Conservation (phyloP, 805 yeast species). For the Saccharomycopsis babjevae region DNA sequence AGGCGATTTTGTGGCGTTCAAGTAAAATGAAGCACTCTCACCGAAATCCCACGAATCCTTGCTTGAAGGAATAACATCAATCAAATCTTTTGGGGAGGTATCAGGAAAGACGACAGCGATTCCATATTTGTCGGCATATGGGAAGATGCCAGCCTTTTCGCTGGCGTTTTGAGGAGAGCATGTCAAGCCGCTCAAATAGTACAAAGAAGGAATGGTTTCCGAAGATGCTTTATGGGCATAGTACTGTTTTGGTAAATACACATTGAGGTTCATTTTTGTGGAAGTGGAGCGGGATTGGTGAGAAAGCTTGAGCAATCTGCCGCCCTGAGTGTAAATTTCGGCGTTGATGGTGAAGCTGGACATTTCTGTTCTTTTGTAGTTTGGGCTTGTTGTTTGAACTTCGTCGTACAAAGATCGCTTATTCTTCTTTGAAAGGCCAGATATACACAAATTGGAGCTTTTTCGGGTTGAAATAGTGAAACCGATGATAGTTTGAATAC, state of each 20-base stretch:
- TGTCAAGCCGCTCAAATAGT: slow-evolving; percentile 81
- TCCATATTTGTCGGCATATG: slow-evolving; percentile 70
- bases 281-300: slow-evolving; percentile 60
- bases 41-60: slow-evolving; percentile 86
- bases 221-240: slow-evolving; percentile 20
- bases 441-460: too few relatives aligned
- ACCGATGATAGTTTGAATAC: too few relatives aligned
- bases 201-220: slow-evolving; percentile 53
- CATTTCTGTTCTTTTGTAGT: not conserved
- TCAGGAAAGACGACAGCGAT: slow-evolving; percentile 91
- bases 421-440: too few relatives aligned
- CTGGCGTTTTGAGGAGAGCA: slow-evolving; percentile 90
- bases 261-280: slow-evolving; percentile 74
- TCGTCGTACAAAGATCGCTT: too few relatives aligned
- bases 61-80: slow-evolving; percentile 53
- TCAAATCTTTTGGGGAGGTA: slow-evolving; percentile 88
- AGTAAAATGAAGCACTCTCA: slow-evolving; percentile 89
- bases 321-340: slow-evolving; percentile 58
- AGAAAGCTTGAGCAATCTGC: slow-evolving; percentile 60
- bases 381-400: too few relatives aligned
- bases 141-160: slow-evolving; percentile 84
- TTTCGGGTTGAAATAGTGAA: too few relatives aligned
- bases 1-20: slow-evolving; percentile 69
- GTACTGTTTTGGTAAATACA: slow-evolving; percentile 61
- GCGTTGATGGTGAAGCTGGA: slow-evolving; percentile 27